These are phyloP conservation scores for Nicotiana undulata DNA, from an alignment of 257 asterid species.

Conservation along the genomic window DNA sequence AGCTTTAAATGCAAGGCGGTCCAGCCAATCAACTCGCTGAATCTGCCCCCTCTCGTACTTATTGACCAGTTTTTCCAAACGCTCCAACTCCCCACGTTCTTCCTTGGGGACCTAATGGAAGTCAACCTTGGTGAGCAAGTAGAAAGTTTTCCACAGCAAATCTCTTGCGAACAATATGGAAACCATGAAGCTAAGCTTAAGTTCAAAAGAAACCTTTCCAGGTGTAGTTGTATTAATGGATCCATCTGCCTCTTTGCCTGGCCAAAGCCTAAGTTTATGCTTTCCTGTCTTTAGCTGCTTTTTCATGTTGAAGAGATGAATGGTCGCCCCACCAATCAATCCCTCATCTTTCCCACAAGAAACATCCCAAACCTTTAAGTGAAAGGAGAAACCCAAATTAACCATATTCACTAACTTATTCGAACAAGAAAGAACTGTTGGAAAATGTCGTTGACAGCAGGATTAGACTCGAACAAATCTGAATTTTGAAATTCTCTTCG, in stretches of 20 bases:
- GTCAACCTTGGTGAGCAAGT: constrained; percentile 2
- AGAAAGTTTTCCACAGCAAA: background rate
- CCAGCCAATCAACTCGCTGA: constrained; percentile 98
- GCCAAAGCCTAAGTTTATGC: constrained; percentile 93
- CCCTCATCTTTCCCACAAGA: constrained; percentile 64
- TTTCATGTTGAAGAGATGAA: constrained; percentile 79
- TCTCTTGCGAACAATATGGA: background rate
- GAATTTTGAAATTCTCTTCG: background rate
- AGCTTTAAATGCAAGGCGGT: constrained; percentile 83
- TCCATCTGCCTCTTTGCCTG: constrained; percentile 88
- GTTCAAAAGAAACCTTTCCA: constrained; percentile 57
- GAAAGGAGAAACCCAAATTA: background rate
- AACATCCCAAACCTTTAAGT: constrained; percentile 72
- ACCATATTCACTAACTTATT: background rate
- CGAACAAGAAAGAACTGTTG: background rate
- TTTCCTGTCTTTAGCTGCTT: constrained; percentile 91
- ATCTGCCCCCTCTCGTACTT: constrained; percentile 96
- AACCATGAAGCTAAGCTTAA: background rate
- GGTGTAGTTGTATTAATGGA: constrained; percentile 77
- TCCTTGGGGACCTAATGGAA: constrained; percentile 77
- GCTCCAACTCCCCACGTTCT: constrained; percentile 95
- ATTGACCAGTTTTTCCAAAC: constrained; percentile 87
- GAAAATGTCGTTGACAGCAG: background rate
- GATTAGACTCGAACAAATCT: background rate
- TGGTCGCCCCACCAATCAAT: constrained; percentile 93